Base-by-base conservation (phyloP, 768 basidiomycete genomes). In the Auriscalpium vulgare region DNA sequence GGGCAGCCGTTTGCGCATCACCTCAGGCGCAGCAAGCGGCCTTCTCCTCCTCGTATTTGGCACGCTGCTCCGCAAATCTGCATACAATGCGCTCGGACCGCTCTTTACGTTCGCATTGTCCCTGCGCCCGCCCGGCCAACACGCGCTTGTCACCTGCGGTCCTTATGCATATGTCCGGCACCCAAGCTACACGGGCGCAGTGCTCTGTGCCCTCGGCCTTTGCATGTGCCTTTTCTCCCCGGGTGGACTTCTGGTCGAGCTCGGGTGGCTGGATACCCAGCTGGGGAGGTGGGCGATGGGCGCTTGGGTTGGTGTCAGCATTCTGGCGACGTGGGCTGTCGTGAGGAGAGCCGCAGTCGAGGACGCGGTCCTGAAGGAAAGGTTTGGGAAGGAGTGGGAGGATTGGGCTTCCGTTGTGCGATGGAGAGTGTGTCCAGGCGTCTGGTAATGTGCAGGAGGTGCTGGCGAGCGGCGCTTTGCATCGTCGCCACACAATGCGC, bases 141-240 rank as follows among this genome's bases (percentile, higher is more conserved):
- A 51, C 44, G 9, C 17, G 37, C 52, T 59, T 16, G 50, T 59
- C 13, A 38, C 29, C 16, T 52, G 45, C 34, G 59, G 59, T 19
- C 56, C 59, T n/a, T 59, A 59, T 29, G 37, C 56, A 10, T 14
- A 51, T 10, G 59, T 57, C 11, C 59, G 59, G 4, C 59, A 59
- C 45, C 59, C 59, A n/a, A 46, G 49, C 17, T 59, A 59, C 45
- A 57, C 50, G 21, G 59, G 58, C 8, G 50, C 37, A 13, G 10
- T 35, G 34, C 23, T 53, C 40, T 19, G 14, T 19, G 47, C 23
- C 5, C 3, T 48, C 16, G 47, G 17, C 21, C 11, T 48, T 13
- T 11, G 11, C 16, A 13, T 48, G 47, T 19, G n/a, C 47, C 21
- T 19, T 11, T 48, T 19, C 47, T 48, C 47, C 21, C 6, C 6